Conservation (phyloP, 2,329 filamentous ascomycete species). For the Setomelanomma holmii region DNA sequence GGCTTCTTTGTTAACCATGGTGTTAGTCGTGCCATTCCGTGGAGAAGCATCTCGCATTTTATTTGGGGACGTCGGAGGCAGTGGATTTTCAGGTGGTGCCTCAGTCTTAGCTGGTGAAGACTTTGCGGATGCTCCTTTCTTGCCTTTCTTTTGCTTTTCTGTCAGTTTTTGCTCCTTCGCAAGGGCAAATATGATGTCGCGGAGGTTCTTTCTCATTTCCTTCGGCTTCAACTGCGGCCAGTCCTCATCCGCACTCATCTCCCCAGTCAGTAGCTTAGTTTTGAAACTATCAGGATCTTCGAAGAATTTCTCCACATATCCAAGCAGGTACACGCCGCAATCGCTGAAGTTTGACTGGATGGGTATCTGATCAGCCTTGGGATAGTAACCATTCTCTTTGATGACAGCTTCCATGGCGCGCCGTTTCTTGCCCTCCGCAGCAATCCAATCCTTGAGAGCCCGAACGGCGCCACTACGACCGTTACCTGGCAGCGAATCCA, state of each 20-base stretch:
- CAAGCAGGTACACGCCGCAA: conserved; percentile 86
- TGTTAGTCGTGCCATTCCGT: too few species aligned
- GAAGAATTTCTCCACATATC: conserved; percentile 84
- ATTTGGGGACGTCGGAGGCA: not conserved
- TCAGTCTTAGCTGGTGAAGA: conserved; percentile 1
- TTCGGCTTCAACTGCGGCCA: conserved; percentile 64
- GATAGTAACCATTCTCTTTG: conserved; percentile 68
- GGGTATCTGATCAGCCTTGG: conserved; percentile 70
- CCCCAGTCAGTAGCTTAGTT: conserved; percentile 67
- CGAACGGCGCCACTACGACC: conserved; percentile 65
- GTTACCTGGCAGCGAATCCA: conserved; percentile 81
- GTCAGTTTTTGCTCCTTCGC: conserved; percentile 54
- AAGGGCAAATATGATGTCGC: conserved; percentile 70
- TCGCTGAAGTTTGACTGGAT: conserved; percentile 84
- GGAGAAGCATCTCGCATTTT: too few species aligned
- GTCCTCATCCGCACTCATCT: conserved; percentile 64
- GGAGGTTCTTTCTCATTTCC: conserved; percentile 69
- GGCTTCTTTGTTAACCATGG: too few species aligned
- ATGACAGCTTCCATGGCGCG: conserved; percentile 56
- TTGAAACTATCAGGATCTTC: conserved; percentile 75
- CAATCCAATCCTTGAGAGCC: conserved; percentile 77
- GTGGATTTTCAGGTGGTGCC: not conserved
- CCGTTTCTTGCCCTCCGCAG: conserved; percentile 73
- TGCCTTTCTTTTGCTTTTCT: conserved; percentile 20
- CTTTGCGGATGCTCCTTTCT: conserved; percentile 8